Conservation (phyloP, 2,329 filamentous ascomycete genomes). For the Lasiodiplodia sp. region DNA sequence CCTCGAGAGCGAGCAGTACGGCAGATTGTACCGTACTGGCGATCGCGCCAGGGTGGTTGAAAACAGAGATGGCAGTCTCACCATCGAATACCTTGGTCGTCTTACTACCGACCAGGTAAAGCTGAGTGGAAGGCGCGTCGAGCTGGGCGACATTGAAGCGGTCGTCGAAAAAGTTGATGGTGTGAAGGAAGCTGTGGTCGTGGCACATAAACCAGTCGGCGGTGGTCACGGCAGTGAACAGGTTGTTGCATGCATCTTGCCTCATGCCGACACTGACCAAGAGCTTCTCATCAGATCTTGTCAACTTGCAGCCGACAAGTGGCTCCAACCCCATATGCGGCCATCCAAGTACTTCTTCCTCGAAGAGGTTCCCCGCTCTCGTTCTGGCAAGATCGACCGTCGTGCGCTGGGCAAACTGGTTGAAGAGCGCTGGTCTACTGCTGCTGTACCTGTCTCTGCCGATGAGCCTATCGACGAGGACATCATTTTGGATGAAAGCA, state of each 20-base stretch:
- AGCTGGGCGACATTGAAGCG: slow-evolving; percentile 64
- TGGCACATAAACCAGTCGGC: slow-evolving; percentile 44
- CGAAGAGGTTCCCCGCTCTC: slow-evolving; percentile 69
- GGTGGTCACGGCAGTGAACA: slow-evolving; percentile 21
- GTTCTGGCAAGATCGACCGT: slow-evolving; percentile 81
- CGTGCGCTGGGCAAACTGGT: slow-evolving; percentile 46
- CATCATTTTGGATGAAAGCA: not conserved
- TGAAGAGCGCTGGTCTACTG: slow-evolving; percentile 9
- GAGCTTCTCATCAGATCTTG: slow-evolving; percentile 33
- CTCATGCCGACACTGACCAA: not conserved
- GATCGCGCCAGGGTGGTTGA: slow-evolving; percentile 71
- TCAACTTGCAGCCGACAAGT: slow-evolving; percentile 43
- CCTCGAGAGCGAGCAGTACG: slow-evolving; percentile 51
- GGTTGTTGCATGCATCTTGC: slow-evolving; percentile 23
- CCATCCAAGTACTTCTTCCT: slow-evolving; percentile 73
- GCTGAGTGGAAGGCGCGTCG: slow-evolving; percentile 77
- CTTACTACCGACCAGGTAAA: slow-evolving; percentile 81
- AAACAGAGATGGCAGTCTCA: slow-evolving; percentile 60
- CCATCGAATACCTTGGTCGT: slow-evolving; percentile 78
- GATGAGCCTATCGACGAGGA: not conserved
- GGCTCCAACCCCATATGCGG: slow-evolving; percentile 81
- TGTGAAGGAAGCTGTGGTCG: slow-evolving; percentile 57
- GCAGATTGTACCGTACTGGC: slow-evolving; percentile 77
- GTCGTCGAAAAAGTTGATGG: slow-evolving; percentile 29
- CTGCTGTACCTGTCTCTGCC: not conserved